Evolutionary conservation across 345 rosid genomes (phyloP), one percentile per base, ranked within the genome.

Genomic region (Diplotaxis tenuifolia): DNA sequence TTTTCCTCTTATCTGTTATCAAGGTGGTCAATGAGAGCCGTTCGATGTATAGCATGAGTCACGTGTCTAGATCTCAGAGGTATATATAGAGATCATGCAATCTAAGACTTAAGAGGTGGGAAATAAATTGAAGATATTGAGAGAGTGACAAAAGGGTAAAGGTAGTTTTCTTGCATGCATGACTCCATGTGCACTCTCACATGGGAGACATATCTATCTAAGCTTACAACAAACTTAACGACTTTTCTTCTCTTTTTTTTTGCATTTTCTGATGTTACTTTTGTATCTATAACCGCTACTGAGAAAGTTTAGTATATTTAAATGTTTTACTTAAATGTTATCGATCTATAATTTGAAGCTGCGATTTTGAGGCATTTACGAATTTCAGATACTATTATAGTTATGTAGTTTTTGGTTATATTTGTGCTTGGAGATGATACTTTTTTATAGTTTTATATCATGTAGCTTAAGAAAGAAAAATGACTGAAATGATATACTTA

Each of bases 121-220:
- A 36, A 16, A 59, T 22, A 58, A 22, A 22, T 50, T 32, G 78
- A 47, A 66, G 32, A 57, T 23, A 18, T 16, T 38, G 62, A 60
- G 68, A 61, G 68, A 67, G 34, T 0, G 68, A 67, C 68, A 67
- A 75, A 75, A 67, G 16, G 6, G 68, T 16, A 49, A 50, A 58
- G 32, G 73, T 61, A 74, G 73, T 67, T 74, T 74, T 61, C 69
- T 61, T 68, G 49, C 73, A 75, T 73, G 65, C 70, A 73, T 28
- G 42, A 52, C 36, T 72, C 75, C 75, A 72, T 75, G 78, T 68
- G 74, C 78, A 75, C 63, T 16, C 38, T 74, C 78, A 61, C 78
- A 75, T 75, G 74, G 62, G 47, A 29, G 42, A 65, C 65, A 34
- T 47, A 45, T 47, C 16, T 58, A 59, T 67, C 68, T 60, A 59